These are phyloP conservation scores for Lactarius quietus DNA, from an alignment of 768 basidiomycete species.

Conservation along the genomic window DNA sequence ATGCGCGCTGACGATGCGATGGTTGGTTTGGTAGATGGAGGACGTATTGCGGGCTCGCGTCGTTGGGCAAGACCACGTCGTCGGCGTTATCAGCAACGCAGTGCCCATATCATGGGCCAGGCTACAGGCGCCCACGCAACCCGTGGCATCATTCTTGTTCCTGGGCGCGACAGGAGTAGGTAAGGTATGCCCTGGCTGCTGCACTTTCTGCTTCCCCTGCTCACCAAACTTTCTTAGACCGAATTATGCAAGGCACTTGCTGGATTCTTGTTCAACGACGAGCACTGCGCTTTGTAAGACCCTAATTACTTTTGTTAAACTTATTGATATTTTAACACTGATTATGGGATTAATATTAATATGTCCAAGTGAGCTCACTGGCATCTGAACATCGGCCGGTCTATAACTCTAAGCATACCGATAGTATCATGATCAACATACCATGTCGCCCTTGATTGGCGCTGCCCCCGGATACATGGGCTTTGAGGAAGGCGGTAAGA, in stretches of 20 bases:
- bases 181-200: slow-evolving; percentile 44
- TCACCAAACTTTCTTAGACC: slow-evolving; percentile 46
- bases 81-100: slow-evolving; percentile 81
- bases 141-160: slow-evolving; percentile 91
- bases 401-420: slow-evolving; percentile 6
- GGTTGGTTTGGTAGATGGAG: slow-evolving; percentile 66
- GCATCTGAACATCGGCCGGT: not conserved
- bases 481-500: slow-evolving; percentile 61
- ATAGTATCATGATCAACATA: slow-evolving; percentile 90
- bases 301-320: slow-evolving; percentile 19
- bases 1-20: slow-evolving; percentile 5
- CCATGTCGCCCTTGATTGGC: slow-evolving; percentile 86
- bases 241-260: slow-evolving; percentile 88
- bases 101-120: slow-evolving; percentile 92
- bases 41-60: slow-evolving; percentile 67
- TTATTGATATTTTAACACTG: not conserved
- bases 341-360: slow-evolving; percentile 79
- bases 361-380: slow-evolving; percentile 79
- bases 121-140: slow-evolving; percentile 81
- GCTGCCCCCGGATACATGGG: slow-evolving; percentile 91
- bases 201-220: not conserved
- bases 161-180: slow-evolving; percentile 86
- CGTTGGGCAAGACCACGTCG: slow-evolving; percentile 89
- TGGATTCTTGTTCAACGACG: slow-evolving; percentile 85
- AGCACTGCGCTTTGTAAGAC: slow-evolving; percentile 74